Evolutionary conservation across 257 asterid genomes (phyloP).

Genomic region (Haberlea rhodopensis): DNA sequence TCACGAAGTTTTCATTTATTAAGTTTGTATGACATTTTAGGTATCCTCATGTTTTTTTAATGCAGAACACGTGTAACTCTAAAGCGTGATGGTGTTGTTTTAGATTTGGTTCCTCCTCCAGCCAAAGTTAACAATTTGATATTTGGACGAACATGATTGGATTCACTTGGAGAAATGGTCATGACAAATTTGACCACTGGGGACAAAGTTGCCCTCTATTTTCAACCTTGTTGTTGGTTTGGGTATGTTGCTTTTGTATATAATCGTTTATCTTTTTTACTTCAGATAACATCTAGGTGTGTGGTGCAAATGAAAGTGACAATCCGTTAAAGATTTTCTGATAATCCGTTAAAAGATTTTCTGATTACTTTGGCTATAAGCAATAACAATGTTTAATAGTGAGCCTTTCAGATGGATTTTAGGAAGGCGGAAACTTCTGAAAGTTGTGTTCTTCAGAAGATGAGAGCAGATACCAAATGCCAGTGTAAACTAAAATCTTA

Average conservation of each 20-base stretch:
- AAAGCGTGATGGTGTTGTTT: slow-evolving; percentile 68
- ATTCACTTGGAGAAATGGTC: slow-evolving; percentile 92
- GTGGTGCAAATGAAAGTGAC: slow-evolving; percentile 1
- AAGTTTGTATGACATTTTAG: slow-evolving; percentile 7
- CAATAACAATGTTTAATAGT: not conserved
- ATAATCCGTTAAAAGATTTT: too few species aligned
- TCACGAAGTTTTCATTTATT: slow-evolving; percentile 5
- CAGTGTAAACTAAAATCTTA: not conserved
- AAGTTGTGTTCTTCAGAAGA: not conserved
- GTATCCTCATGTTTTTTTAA: not conserved
- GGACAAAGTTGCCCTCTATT: slow-evolving; percentile 88
- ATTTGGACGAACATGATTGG: slow-evolving; percentile 98
- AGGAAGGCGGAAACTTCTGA: not conserved
- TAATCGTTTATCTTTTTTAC: not conserved
- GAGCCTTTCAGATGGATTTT: not conserved
- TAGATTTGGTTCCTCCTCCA: slow-evolving; percentile 96
- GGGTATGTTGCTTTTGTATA: slow-evolving; percentile 58
- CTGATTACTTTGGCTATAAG: not conserved
- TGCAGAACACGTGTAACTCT: slow-evolving; percentile 91
- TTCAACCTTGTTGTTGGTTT: slow-evolving; percentile 99
- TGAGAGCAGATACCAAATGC: slow-evolving; percentile 1
- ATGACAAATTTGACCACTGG: slow-evolving; percentile 92
- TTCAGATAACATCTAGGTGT: not conserved
- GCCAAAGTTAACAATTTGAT: slow-evolving; percentile 90
- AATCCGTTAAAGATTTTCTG: not conserved